Evolutionary conservation across 495 filamentous ascomycete genomes (phyloP), one percentile per base, ranked within the genome.

Genomic region (Penicillium parvum): DNA sequence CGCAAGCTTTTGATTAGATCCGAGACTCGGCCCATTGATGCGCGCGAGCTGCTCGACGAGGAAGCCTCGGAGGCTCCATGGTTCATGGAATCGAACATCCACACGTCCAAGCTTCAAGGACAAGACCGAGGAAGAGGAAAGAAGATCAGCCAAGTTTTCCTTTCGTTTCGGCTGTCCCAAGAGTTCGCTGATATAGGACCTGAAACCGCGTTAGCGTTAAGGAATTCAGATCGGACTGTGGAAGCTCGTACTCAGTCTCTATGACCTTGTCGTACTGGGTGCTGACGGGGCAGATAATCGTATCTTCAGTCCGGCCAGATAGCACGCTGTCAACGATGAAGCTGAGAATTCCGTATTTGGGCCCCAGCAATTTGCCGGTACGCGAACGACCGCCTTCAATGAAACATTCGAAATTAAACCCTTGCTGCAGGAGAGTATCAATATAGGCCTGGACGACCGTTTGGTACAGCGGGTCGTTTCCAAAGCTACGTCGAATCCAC

Each of bases 211-310:
- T 61, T 25, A 63, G 54, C 9, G 37, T 23, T 9, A 7, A 22
- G 8, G 11, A 3, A 6, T 37, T 25, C 25, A 28, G 5, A 3
- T 1, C 17, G 22, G 28, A 21, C 3, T 3, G 14, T 15, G 18
- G 17, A 18, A 19, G 10, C n/a, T 32, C 71, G 45, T 68, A 77
- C 67, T 96, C 91, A 6, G 90, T 96, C 62, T 98, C 92, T 34
- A 98, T 87, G 35, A 98, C 92, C 53, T 96, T 98, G 74, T 98
- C 92, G 59, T 98, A 98, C 55, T 97, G 92, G 2, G 89, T 95
- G 60, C 86, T 91, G 20, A 98, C 92, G 3, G 91, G 91, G 52
- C 89, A 95, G 32, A 98, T 84, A 19, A 94, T 85, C 11, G 88
- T 85, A 61, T 98, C 92, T 41, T 91, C 72, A 2, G 95, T 86